Evolutionary conservation across 495 filamentous ascomycete species (phyloP).

Genomic region (Penicillium coprophilum): DNA sequence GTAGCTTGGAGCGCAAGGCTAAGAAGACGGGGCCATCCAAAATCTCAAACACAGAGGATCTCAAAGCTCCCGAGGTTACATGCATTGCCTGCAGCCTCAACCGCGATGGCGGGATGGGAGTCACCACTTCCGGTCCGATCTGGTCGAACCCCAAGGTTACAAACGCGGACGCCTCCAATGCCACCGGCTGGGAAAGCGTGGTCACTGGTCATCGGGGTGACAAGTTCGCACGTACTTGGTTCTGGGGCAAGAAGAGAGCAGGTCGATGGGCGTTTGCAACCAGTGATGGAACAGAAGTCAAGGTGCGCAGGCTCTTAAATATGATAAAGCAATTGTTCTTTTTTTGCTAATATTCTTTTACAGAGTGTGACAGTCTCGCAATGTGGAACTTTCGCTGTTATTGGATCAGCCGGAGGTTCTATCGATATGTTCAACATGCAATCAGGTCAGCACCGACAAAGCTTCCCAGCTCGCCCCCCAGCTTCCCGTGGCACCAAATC

Average conservation of each 20-base stretch:
- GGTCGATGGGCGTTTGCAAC: conserved; percentile 93
- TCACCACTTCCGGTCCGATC: conserved; percentile 64
- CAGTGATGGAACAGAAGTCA: conserved; percentile 78
- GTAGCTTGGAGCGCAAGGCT: conserved; percentile 74
- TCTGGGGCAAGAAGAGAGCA: conserved; percentile 90
- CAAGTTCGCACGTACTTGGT: conserved; percentile 87
- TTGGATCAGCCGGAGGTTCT: conserved; percentile 78
- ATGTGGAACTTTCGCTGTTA: conserved; percentile 91
- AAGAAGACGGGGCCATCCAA: conserved; percentile 72
- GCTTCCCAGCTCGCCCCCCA: conserved; percentile 72
- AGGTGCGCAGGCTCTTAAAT: conserved; percentile 30
- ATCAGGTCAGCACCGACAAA: conserved; percentile 80
- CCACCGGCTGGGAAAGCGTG: conserved; percentile 94
- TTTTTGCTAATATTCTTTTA: conserved; percentile 14
- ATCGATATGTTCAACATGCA: conserved; percentile 97
- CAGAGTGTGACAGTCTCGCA: conserved; percentile 80
- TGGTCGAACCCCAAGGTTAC: conserved; percentile 71
- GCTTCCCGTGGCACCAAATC: conserved; percentile 50
- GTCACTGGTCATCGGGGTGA: conserved; percentile 91
- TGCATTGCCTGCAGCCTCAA: conserved; percentile 88
- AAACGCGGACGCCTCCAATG: conserved; percentile 59
- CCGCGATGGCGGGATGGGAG: conserved; percentile 87
- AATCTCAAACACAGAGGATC: conserved; percentile 51
- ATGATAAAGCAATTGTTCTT: background rate
- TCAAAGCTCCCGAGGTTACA: conserved; percentile 87